phyloP scores from a whole-genome alignment of 164 flowering plant genomes.

The Kalanchoe fedtschenkoi region DNA sequence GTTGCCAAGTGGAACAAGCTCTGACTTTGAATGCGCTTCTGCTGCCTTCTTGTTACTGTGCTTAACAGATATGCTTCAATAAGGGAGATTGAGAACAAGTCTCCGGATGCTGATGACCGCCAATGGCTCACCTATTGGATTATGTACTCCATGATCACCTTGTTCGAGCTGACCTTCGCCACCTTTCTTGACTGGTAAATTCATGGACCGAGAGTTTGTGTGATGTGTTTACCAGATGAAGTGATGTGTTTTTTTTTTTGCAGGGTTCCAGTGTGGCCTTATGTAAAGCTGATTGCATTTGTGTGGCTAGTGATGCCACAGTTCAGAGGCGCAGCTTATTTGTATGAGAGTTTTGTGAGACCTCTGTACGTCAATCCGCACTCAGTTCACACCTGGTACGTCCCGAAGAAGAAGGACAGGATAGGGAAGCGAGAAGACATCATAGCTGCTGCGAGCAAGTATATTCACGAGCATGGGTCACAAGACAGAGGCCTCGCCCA shows the following conservation, averaged over 20 bases:
- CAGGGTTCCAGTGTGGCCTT: conserved; percentile 62
- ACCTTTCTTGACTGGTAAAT: conserved; percentile 65
- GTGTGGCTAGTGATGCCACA: conserved; percentile 51
- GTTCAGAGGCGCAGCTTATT: conserved; percentile 54
- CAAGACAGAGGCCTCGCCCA: conserved; percentile 32
- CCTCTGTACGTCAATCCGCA: conserved; percentile 28
- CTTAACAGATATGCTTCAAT: conserved; percentile 69
- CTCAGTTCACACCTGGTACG: conserved; percentile 42
- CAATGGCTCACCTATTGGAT: conserved; percentile 95
- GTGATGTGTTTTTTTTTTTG: not conserved
- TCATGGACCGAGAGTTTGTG: not conserved
- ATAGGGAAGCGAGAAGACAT: conserved; percentile 45
- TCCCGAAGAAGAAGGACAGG: conserved; percentile 34
- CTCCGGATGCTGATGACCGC: conserved; percentile 57
- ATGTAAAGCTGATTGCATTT: conserved; percentile 29
- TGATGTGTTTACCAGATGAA: not conserved
- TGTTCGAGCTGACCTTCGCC: conserved; percentile 74
- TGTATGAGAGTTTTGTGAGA: conserved; percentile 39
- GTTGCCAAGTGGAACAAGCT: not conserved
- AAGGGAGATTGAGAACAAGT: conserved; percentile 73
- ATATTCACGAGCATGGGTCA: conserved; percentile 52
- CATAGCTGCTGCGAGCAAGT: conserved; percentile 52
- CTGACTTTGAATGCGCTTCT: not conserved
- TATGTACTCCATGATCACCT: conserved; percentile 70
- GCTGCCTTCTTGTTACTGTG: conserved; percentile 1